Base-by-base conservation (phyloP, 2,329 filamentous ascomycete genomes). In the Curvularia hawaiiensis region DNA sequence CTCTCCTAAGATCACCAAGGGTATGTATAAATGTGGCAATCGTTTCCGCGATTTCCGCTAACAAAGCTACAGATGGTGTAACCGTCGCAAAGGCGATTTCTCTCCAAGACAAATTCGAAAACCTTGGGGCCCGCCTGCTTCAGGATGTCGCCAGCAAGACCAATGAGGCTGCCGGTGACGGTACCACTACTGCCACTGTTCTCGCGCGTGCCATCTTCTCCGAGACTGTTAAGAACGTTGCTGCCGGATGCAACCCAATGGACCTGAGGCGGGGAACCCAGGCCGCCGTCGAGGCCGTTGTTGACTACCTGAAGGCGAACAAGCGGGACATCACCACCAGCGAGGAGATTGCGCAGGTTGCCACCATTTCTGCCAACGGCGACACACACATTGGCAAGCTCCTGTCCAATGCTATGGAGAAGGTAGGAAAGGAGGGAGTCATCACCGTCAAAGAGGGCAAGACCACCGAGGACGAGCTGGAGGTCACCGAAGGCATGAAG, bases 391-490 rank as follows among this genome's bases (percentile, higher is more conserved):
- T 99, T 74, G 95, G 95, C 72, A 89, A 92, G 82, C 87, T 99
- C 77, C 95, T 99, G 79, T 93, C 95, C 77, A 97, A 88, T 77
- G 95, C 95, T 70, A 99, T 99, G 95, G 95, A 99, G 87, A 97
- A 96, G 87, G 95, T 99, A 64, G 95, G 95, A 81, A 99, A 99
- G 87, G 95, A 99, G 84, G 95, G 95, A 85, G 95, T 99, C 75
- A 99, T 99, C 79, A 99, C 95, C 58, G 94, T 98, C 76, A 99
- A 99, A 90, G 95, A 99, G 86, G 95, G 95, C 78, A 99, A 98
- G 90, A 98, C 95, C 60, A 89, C 96, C 76, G 88, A 91, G 73
- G 95, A 99, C 71, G 95, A 99, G 87, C 90, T 99, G 55, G 95
- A 99, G 83, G 89, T 99, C 62, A 99, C 95, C 59, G 95, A 99